phyloP scores from a whole-genome alignment of 2,329 filamentous ascomycete species.

The Fusarium lyarnte region DNA sequence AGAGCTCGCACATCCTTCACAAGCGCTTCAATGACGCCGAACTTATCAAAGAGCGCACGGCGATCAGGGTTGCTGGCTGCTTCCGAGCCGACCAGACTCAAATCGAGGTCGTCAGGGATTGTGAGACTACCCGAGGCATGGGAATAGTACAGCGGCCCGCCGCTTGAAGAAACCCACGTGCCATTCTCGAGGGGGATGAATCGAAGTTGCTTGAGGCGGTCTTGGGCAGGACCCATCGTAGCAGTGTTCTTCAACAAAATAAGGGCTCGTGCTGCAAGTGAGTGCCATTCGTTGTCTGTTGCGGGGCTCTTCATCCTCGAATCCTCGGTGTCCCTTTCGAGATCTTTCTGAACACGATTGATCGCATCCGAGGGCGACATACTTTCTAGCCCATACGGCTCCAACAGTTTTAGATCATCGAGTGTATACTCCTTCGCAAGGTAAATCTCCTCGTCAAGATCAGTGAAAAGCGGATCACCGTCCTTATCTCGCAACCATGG shows the following conservation, averaged over 20 bases:
- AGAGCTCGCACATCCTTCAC: constrained; percentile 10
- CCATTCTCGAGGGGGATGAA: constrained; percentile 28
- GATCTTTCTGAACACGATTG: constrained; percentile 11
- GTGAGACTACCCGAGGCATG: constrained; percentile 1
- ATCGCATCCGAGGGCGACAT: not conserved
- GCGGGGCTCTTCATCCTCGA: constrained; percentile 25
- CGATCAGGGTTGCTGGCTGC: constrained; percentile 19
- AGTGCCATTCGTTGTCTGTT: constrained; percentile 25
- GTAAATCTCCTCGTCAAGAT: constrained; percentile 22
- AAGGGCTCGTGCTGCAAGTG: constrained; percentile 24
- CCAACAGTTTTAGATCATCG: not conserved
- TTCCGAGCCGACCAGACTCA: constrained; percentile 14
- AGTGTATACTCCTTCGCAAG: constrained; percentile 27
- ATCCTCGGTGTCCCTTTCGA: not conserved
- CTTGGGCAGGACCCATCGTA: not conserved
- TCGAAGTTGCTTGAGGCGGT: constrained; percentile 1
- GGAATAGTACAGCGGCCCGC: constrained; percentile 18
- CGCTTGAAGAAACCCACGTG: constrained; percentile 23
- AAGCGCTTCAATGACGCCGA: constrained; percentile 22
- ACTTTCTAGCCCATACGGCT: constrained; percentile 11
- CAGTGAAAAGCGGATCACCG: constrained; percentile 27
- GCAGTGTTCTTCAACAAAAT: not conserved
- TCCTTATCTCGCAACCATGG: constrained; percentile 19
- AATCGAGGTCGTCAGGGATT: constrained; percentile 14
- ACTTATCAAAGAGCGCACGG: constrained; percentile 16